Base-by-base conservation (phyloP, 768 basidiomycete species). In the Xerocomellus intermedius region DNA sequence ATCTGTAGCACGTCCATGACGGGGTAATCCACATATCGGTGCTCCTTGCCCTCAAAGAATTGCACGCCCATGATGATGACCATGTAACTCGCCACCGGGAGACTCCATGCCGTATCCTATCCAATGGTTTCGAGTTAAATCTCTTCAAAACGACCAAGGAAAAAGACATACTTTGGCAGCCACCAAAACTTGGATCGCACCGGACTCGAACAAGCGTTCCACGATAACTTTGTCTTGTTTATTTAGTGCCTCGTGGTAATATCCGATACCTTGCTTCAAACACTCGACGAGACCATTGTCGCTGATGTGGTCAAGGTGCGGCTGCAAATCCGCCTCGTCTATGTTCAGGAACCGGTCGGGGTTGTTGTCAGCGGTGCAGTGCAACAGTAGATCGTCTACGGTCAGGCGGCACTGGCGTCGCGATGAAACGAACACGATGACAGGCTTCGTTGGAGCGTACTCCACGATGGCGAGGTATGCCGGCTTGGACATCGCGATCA, bases 11-110 rank as follows among this genome's bases (percentile, higher is more conserved):
- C 91, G 63, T 98, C 96, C 82, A 96, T 96, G 55, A 99, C 94
- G 4, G 96, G 94, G 68, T 98, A 98, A 71, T 98, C 97, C 60
- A 95, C 81, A 62, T 99, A 99, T 42, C 97, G 90, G 67, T 98
- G 97, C 64, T 99, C 97, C 72, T 94, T 91, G 66, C 96, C 96
- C 70, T 98, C 95, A 63, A 90, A 98, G 55, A 74, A 88, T 67
- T 99, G 97, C 1, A 98, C 94, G n/a, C 96, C 96, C 95, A 98
- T 98, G 63, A 99, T 93, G 69, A 99, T 87, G 41, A 98, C 95
- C 93, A 98, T 97, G 72, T 97, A 95, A 55, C 91, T 87, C 0
- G 93, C 84, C 17, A 97, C 85, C 0, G 97, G 95, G 8, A 99
- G 77, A 65, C 86, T 93, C 97, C 97, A 99, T 0, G 94, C 92